Percentiles rank a stretch among this genome's conserved stretches.
phyloP scores from a whole-genome alignment of 2,329 filamentous ascomycete species.

The Epichloe coenophiala region DNA sequence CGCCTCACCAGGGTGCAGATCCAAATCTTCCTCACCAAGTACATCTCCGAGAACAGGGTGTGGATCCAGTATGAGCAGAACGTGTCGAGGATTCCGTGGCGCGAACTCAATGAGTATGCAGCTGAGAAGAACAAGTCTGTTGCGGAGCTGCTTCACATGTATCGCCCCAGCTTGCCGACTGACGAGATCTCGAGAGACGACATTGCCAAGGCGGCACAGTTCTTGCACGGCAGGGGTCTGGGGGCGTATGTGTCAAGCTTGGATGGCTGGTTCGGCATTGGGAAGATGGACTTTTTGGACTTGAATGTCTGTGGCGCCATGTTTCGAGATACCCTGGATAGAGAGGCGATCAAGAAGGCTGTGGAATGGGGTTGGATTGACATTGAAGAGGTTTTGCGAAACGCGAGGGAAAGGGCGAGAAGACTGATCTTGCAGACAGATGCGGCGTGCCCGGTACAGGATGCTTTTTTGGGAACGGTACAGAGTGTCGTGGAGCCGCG shows the following conservation, averaged over 20 bases:
- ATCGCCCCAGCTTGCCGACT: constrained; percentile 13
- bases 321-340: constrained; percentile 11
- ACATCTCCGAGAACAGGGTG: constrained; percentile 9
- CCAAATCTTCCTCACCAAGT: constrained; percentile 11
- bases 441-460: background rate
- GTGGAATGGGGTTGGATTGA: constrained; percentile 8
- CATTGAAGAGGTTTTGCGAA: background rate
- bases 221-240: constrained; percentile 7
- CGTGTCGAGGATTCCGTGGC: constrained; percentile 6
- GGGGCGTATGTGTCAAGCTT: constrained; percentile 4
- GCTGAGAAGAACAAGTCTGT: constrained; percentile 4
- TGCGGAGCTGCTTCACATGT: constrained; percentile 5
- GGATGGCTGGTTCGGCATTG: constrained; percentile 6
- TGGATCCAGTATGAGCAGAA: constrained; percentile 11
- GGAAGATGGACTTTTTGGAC: constrained; percentile 11
- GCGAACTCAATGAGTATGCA: constrained; percentile 5
- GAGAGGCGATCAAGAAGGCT: constrained; percentile 5
- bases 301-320: constrained; percentile 12
- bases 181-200: constrained; percentile 10
- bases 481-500: background rate
- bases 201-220: constrained; percentile 8
- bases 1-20: constrained; percentile 11
- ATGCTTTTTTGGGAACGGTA: background rate
- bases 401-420: background rate
- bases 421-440: background rate